Base-by-base conservation (phyloP, 2,329 filamentous ascomycete species). In the Aspergillus luchuensis region DNA sequence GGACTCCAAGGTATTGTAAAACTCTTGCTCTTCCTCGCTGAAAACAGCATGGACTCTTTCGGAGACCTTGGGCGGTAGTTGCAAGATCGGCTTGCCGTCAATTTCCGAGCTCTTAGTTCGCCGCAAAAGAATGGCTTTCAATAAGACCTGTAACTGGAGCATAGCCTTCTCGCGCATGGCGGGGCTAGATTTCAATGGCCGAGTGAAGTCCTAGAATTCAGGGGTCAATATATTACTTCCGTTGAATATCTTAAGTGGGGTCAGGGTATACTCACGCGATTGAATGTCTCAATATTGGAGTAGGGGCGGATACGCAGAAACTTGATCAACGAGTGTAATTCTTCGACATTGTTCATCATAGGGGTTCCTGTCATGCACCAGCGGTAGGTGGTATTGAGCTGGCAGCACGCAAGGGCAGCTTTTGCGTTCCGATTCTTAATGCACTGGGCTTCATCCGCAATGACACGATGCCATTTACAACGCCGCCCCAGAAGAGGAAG, bases 291-390 rank as follows among this genome's bases (percentile, higher is more conserved):
- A 78, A 84, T 84, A 13, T 85, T 80, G 67, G 84, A 85, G 74
- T 95, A 96, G 2, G 91, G 92, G 61, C 83, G 83, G 70, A 96
- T 93, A 2, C 83, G 82, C 15, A 96, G 81, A 69, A 96, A 97
- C 2, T 85, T 84, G 48, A 97, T 81, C 19, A 96, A 78, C 0
- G 91, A 90, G 69, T 86, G 92, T 3, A 96, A 80, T 68, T 97
- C 93, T 23, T 85, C 81, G 2, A 94, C 86, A 11, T 84, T 87
- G 68, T 97, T 97, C 89, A 95, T 95, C 89, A 94, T 92, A 0
- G 91, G 91, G 0, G 91, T 95, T 25, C 91, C 91, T 36, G 89
- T 91, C 74, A 94, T 84, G 70, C 89, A 92, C 79, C 91, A 88
- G 51, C 91, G 83, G 70, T 90, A 85, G 38, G 78, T 80, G 13